Evolutionary conservation across 1,284 basidiomycete species (phyloP), one percentile per base, ranked within the genome.

Genomic region (Tilletia indica): DNA sequence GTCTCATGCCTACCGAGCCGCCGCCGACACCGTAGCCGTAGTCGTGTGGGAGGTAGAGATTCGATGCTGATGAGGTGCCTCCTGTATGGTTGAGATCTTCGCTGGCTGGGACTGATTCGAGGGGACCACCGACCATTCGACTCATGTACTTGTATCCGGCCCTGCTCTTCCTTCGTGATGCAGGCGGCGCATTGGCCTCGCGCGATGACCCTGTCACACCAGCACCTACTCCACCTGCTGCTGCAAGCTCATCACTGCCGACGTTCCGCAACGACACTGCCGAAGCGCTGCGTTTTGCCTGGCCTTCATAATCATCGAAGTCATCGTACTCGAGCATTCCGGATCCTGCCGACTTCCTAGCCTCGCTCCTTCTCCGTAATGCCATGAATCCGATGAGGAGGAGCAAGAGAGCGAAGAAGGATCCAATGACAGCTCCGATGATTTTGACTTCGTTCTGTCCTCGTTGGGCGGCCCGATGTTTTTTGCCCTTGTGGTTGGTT

Each of bases 301-400:
- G 42, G 42, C 42, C 42, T 8, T 45, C 42, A 45, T 9, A 45
- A 14, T 45, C 42, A 8, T 45, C 42, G 14, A 45, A 45, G 3
- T 45, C 42, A 45, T 45, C 42, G 42, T 45, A 45, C 6, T 45
- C 42, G 11, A 12, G 51, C 51, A 54, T 19, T 8, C 51, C 51
- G 51, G 51, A 54, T 4, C 12, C 21, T 1, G 51, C 19, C 11
- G 16, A 19, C 51, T 19, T 11, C 21, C n/a, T 54, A 19, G 51
- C 51, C 51, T 54, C 51, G 51, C 51, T 11, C 21, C 51, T 54
- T 19, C 51, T 54, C 19, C 51, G 51, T 8, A 12, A 25, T 8
- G 51, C 51, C 51, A 54, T 54, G 11, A 54, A 19, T 8, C 51
- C 51, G 16, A 54, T 54, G 51, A 54, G 51, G 16, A 54, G 51